Conservation (phyloP, 352 stramenopile genomes). For the Thalassiosira hispida region DNA sequence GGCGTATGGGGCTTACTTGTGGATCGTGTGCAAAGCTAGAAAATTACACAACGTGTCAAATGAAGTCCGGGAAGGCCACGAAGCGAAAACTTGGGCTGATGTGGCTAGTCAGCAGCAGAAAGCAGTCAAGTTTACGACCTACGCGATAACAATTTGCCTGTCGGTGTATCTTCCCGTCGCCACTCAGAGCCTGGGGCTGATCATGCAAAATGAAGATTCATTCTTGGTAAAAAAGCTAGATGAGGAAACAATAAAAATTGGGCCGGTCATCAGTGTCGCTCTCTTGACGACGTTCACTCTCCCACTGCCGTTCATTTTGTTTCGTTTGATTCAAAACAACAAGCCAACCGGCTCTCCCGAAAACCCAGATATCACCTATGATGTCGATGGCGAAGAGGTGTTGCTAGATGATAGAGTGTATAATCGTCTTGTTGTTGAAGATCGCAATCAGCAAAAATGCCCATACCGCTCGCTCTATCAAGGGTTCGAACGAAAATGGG, state of each 20-base stretch:
- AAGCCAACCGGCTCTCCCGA: not conserved
- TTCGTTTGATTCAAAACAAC: not conserved
- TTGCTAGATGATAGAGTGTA: not conserved
- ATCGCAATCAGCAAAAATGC: not conserved
- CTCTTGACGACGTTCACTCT: not conserved
- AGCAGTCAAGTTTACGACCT: not conserved
- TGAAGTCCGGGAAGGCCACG: not conserved
- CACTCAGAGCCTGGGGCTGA: not conserved
- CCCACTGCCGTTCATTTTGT: not conserved
- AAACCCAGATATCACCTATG: not conserved
- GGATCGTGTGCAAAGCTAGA: not conserved
- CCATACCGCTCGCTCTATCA: not conserved
- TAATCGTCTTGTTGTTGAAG: not conserved
- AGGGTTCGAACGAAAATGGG: not conserved
- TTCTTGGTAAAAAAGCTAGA: not conserved
- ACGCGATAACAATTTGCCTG: not conserved
- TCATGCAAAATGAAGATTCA: not conserved
- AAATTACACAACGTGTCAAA: not conserved
- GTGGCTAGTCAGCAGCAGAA: not conserved
- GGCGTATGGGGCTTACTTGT: not conserved
- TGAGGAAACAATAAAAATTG: not conserved
- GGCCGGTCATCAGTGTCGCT: not conserved
- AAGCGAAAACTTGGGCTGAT: not conserved
- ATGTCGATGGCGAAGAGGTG: slow-evolving; percentile 1
- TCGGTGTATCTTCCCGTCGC: not conserved